Percentiles rank a stretch among this genome's conserved stretches.
Conservation (phyloP, 768 basidiomycete species). For the Lepiota subincarnata region DNA sequence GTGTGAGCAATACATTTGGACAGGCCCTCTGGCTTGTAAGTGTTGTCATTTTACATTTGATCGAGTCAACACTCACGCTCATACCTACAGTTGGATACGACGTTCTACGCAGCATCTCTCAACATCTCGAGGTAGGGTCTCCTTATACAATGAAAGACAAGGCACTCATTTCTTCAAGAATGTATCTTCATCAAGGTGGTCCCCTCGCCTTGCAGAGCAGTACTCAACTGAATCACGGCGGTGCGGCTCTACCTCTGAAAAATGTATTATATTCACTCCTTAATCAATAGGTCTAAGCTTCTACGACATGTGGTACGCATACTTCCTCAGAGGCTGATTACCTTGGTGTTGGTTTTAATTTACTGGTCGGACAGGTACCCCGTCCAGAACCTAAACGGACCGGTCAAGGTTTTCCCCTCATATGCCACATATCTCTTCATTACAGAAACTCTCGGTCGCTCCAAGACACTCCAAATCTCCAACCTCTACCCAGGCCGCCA, state of each 20-base stretch:
- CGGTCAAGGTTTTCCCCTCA: conserved; percentile 48
- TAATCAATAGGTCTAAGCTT: conserved; percentile 31
- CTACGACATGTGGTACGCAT: conserved; percentile 42
- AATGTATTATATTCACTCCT: neutral
- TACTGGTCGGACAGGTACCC: conserved; percentile 34
- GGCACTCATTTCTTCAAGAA: conserved; percentile 20
- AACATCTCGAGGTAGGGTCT: conserved; percentile 42
- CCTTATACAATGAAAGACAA: neutral
- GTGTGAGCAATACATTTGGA: conserved; percentile 51
- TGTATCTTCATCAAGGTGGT: conserved; percentile 54
- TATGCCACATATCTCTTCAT: conserved; percentile 51
- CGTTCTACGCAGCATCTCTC: conserved; percentile 43
- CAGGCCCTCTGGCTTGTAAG: conserved; percentile 49
- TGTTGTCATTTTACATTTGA: neutral
- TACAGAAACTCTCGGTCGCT: conserved; percentile 42
- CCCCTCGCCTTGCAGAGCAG: conserved; percentile 47
- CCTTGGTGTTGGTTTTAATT: neutral
- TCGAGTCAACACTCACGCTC: neutral
- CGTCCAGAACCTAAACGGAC: conserved; percentile 43
- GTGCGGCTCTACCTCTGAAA: conserved; percentile 17
- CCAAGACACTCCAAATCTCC: conserved; percentile 38
- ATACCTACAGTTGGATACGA: conserved; percentile 35
- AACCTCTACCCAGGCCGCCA: conserved; percentile 52
- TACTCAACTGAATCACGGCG: conserved; percentile 47
- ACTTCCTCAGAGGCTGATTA: neutral